Evolutionary conservation across 345 rosid genomes (phyloP), one percentile per base, ranked within the genome.

Genomic region (Aurinia saxatilis): DNA sequence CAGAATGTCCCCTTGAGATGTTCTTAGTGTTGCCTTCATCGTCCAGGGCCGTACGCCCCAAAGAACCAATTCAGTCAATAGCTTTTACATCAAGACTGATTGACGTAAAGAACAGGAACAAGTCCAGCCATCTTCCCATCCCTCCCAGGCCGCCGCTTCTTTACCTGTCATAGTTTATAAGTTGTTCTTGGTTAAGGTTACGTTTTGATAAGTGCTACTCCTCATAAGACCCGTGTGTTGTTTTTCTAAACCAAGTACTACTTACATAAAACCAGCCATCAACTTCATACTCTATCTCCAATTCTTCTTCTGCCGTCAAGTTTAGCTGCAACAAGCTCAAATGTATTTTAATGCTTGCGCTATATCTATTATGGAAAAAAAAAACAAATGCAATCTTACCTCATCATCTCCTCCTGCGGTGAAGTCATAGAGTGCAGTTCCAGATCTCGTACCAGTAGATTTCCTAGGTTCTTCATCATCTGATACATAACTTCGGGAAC

Each of bases 241-340:
- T 67, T 51, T 39, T 33, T 33, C 6, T 57, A 49, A 63, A 50
- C 30, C 17, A 50, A 50, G 10, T 39, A 60, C 8, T 54, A 87
- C 97, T 87, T 81, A 93, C 99, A 72, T 90, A 88, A 76, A 82
- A 90, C 97, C 99, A 93, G 35, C 97, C 99, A 71, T 93, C 99
- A 18, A 93, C 97, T 83, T 93, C 99, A 27, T 93, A 83, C 66
- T 90, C 97, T 18, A 93, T 90, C 76, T 87, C 96, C 60, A 93
- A 63, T 77, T 86, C 95, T 70, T 93, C 99, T 58, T 95, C 99
- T 4, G 97, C 84, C 27, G 86, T 87, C 76, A 93, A 81, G 79
- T 79, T 93, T 50, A 93, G 77, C 99, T 93, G 96, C 84, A 81
- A 77, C 14, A 49, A 50, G 54, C 42, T 36, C 64, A 71, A 67